Evolutionary conservation across 2,329 filamentous ascomycete species (phyloP), one percentile per base, ranked within the genome.

Genomic region (Zalaria obscura): DNA sequence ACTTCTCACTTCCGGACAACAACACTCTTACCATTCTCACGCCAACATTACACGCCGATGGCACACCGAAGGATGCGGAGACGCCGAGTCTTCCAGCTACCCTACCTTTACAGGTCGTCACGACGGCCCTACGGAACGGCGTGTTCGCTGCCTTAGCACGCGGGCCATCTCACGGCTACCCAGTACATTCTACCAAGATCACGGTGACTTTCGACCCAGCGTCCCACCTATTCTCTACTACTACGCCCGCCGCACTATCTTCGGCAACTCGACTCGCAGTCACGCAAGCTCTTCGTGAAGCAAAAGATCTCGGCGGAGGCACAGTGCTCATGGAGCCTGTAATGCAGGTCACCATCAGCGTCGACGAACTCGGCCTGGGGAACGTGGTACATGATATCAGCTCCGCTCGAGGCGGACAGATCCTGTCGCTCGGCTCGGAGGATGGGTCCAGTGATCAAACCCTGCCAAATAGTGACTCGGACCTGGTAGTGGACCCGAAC

Each of bases 271-370:
- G 63, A 56, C 75, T 61, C 55, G 83, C 83, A 2, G 80, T 88
- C 0, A 75, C 80, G 45, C 68, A 72, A 5, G 80, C 80, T 0
- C 70, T 96, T 1, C 73, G 74, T 39, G 69, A 76, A 11, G 76
- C 78, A 0, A 69, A 75, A 42, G 63, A 70, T 6, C 60, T 64
- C 27, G 56, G 65, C 3, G 47, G 47, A 29, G 64, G 68, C 3
- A 73, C 86, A 1, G 72, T 73, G 1, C 67, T 98, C 33, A 81
- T 96, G 64, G 91, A 98, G 56, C 91, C 91, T 1, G 83, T 98
- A 41, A 95, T 96, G 86, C 78, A 80, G 45, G 85, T 84, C 4
- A 78, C 80, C 40, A 93, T 98, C 55, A 79, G 76, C 49, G 86
- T 91, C 39, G 84, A 91, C 40, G 89, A 95, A 61, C 71, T 73